Evolutionary conservation across 129 eudicot species (phyloP).

Genomic region (Lactuca saligna): DNA sequence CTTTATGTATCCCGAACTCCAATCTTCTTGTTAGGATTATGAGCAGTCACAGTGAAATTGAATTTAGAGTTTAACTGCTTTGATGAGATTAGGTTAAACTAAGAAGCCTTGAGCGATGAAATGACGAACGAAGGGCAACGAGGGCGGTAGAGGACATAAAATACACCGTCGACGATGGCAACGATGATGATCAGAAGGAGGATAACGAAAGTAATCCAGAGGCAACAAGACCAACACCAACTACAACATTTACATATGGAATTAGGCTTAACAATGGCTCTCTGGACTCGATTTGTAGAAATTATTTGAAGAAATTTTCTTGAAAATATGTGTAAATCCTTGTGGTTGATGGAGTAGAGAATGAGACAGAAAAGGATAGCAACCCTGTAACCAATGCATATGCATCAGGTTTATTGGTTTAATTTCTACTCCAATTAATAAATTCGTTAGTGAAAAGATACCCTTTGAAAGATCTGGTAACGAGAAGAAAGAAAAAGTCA

Average conservation of each 20-base stretch:
- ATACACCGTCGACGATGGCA: slow-evolving; percentile 54
- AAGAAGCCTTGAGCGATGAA: slow-evolving; percentile 51
- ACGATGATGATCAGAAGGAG: slow-evolving; percentile 47
- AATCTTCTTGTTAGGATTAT: slow-evolving; percentile 65
- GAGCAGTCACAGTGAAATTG: slow-evolving; percentile 54
- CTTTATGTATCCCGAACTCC: neutral
- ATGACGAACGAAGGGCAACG: slow-evolving; percentile 66
- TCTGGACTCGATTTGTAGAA: neutral
- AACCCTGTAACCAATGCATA: slow-evolving; percentile 3
- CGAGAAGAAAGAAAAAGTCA: too few species aligned
- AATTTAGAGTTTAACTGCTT: slow-evolving; percentile 40
- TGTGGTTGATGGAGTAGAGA: neutral
- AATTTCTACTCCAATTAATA: slow-evolving; percentile 13
- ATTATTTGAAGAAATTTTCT: slow-evolving; percentile 1
- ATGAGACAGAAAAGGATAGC: neutral
- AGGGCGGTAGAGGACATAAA: slow-evolving; percentile 75
- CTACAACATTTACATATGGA: slow-evolving; percentile 43
- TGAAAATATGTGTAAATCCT: neutral
- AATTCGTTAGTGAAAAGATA: neutral
- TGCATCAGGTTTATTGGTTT: neutral
- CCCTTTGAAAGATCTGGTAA: too few species aligned
- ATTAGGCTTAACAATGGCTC: neutral
- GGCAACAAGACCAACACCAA: slow-evolving; percentile 56
- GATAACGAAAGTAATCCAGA: slow-evolving; percentile 54
- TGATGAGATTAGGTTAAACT: slow-evolving; percentile 57